A percentile compares a stretch with the other conserved stretches of the same genome.
Conservation (phyloP, 345 rosid species). For the Aegle marmelos region DNA sequence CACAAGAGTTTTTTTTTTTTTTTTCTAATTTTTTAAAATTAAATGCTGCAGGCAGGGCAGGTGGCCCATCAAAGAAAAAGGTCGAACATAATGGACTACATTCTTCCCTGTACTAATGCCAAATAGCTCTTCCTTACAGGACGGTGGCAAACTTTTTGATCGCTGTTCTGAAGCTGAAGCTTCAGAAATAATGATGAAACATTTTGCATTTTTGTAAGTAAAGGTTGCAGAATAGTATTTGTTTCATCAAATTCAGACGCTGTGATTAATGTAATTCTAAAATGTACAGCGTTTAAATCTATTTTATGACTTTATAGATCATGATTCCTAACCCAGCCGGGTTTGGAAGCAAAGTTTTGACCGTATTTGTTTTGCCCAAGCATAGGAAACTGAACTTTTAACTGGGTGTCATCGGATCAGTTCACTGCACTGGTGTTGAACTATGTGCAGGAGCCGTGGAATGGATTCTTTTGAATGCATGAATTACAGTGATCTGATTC, state of each 20-base stretch:
- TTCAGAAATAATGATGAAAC: not conserved
- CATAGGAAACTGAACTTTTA: not conserved
- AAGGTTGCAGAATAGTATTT: not conserved
- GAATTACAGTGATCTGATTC: not conserved
- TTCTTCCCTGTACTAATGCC: constrained; percentile 51
- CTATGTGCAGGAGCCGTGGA: no score
- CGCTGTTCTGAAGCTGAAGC: not conserved
- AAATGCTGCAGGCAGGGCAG: constrained; percentile 47
- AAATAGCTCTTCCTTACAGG: constrained; percentile 16
- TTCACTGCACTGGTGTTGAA: no score
- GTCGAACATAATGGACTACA: constrained; percentile 44
- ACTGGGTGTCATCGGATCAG: no score
- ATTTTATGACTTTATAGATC: not conserved
- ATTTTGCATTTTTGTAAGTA: not conserved
- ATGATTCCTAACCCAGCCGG: not conserved
- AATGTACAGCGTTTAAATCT: not conserved
- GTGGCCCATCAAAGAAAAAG: constrained; percentile 34
- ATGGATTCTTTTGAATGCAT: no score
- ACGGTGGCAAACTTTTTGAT: not conserved
- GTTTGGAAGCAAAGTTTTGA: not conserved
- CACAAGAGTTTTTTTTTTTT: not conserved
- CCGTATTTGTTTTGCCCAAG: not conserved
- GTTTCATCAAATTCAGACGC: not conserved
- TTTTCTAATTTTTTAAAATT: no score
- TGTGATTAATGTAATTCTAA: not conserved